A percentile compares a stretch with the other conserved stretches of the same genome.
These are phyloP conservation scores for Mycotypha africana DNA, from an alignment of 371 early-diverging fungal species.

Conservation along the genomic window DNA sequence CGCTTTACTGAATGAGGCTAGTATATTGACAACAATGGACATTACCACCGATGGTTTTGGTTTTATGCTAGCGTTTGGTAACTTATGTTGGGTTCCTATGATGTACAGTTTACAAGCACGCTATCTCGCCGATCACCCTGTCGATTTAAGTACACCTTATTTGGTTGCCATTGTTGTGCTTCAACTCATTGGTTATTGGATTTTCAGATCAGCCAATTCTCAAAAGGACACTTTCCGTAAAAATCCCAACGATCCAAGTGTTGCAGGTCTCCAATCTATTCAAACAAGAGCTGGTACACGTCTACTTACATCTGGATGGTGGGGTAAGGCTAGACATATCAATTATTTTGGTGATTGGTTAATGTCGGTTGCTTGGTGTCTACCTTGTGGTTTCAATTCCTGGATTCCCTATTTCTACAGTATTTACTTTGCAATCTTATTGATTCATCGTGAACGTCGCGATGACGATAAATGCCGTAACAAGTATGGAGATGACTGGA, in stretches of 20 bases:
- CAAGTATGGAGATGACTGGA: conserved; percentile 94
- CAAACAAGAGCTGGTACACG: conserved; percentile 74
- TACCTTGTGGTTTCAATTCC: conserved; percentile 62
- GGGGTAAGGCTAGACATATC: conserved; percentile 88
- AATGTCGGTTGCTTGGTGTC: conserved; percentile 82
- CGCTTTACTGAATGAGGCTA: conserved; percentile 71
- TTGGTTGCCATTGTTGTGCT: conserved; percentile 47
- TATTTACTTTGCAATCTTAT: conserved; percentile 81
- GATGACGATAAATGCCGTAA: conserved; percentile 86
- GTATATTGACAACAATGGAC: conserved; percentile 94
- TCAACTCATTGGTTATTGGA: conserved; percentile 65
- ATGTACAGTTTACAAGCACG: conserved; percentile 87
- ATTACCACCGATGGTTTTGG: conserved; percentile 94
- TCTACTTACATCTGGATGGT: conserved; percentile 87
- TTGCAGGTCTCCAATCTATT: conserved; percentile 75
- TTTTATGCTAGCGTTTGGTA: conserved; percentile 88
- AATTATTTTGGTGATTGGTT: conserved; percentile 92
- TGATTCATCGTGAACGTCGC: conserved; percentile 82
- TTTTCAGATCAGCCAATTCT: conserved; percentile 84
- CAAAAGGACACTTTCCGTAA: conserved; percentile 86
- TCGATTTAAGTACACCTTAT: conserved; percentile 36
- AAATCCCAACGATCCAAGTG: conserved; percentile 59
- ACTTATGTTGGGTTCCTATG: conserved; percentile 87
- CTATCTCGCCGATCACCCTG: conserved; percentile 71
- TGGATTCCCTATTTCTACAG: conserved; percentile 91